Base-by-base conservation (phyloP, 345 rosid genomes). In the Pistacia integerrima region DNA sequence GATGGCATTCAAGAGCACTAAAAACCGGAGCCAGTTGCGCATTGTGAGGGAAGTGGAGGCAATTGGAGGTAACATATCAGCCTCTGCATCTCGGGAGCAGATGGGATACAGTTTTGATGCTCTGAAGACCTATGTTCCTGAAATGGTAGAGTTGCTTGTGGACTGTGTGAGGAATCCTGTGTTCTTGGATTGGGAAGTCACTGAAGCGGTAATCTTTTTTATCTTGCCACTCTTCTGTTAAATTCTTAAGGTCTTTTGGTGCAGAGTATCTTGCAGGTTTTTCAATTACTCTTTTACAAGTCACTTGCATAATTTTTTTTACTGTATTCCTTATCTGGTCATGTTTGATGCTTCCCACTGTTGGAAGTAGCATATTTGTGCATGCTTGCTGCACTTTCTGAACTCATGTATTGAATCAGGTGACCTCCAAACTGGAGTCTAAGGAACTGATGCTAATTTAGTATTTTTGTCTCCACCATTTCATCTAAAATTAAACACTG, bases 181-280 rank as follows among this genome's bases (percentile, higher is more conserved):
- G 57, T 92, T 92, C 86, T 78, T 92, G 82, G 95, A 92, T 74
- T 92, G 95, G 95, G 97, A 91, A 82, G 87, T 92, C 57, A 86
- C 82, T 74, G 95, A 90, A 81, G 90, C 91, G 92, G 92, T 89
- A 86, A n/a, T 48, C 8, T 48, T 62, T 2, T 64, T 38, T 63
- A 14, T 65, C 11, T 44, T 64, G 18, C 59, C 52, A 3, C 20
- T 64, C 41, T 52, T 41, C 28, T 18, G 1, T 30, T 22, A 70
- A 70, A 7, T 22, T 58, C 10, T 22, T 20, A 41, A 41, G 46
- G 46, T 41, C 56, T 48, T 64, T 3, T 36, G 11, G 13, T 17
- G 13, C 2, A 22, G 35, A 49, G 57, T 48, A 67, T 4, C 58
- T 22, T 25, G 7, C 11, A 48, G 38, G 35, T 20, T 4, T 20